A percentile compares a stretch with the other conserved stretches of the same genome.
These are phyloP conservation scores for Linnemannia hyalina DNA, from an alignment of 192 early-diverging fungal genomes.

Conservation along the genomic window DNA sequence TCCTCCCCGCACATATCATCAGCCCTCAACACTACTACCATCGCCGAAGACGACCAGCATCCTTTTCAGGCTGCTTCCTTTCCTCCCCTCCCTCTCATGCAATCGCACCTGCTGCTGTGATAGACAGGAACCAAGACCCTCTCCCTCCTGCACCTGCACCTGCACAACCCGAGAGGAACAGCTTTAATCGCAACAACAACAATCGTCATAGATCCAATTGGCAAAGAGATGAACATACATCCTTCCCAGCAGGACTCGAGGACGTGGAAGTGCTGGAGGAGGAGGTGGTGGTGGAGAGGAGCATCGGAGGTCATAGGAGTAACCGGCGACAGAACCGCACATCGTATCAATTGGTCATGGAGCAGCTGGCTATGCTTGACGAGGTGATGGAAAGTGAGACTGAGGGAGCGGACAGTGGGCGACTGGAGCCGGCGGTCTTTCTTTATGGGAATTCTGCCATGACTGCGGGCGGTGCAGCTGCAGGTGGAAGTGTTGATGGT, in stretches of 20 bases:
- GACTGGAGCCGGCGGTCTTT: neutral
- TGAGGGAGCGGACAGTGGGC: neutral
- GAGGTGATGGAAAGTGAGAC: neutral
- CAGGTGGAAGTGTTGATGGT: neutral
- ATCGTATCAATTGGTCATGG: neutral
- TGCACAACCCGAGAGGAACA: neutral
- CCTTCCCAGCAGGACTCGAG: no score
- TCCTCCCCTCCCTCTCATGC: neutral
- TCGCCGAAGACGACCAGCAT: neutral
- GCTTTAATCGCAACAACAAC: neutral
- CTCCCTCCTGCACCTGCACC: neutral
- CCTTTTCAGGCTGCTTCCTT: neutral
- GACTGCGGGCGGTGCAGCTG: neutral
- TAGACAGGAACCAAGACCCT: neutral
- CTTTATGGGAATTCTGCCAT: neutral
- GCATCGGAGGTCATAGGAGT: neutral
- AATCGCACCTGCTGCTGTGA: neutral
- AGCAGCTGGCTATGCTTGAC: neutral
- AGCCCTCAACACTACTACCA: neutral
- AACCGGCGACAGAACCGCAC: neutral
- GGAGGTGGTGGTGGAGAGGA: neutral
- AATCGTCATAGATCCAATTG: no score
- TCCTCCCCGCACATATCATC: neutral
- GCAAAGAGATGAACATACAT: no score
- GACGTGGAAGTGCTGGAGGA: neutral